Base-by-base conservation (phyloP, 257 asterid species). In the Nicotiana attenuata region DNA sequence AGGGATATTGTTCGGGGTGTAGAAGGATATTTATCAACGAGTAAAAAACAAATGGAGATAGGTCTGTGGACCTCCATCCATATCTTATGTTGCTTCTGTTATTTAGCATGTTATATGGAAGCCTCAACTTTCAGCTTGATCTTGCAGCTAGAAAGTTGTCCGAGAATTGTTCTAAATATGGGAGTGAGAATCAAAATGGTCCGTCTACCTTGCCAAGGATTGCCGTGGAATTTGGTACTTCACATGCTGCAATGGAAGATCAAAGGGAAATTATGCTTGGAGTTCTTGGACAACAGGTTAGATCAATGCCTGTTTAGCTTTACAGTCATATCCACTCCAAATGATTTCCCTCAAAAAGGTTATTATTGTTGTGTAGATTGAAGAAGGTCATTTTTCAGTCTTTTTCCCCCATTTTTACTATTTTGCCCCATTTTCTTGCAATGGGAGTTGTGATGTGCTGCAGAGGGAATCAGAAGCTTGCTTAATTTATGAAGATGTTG, bases 121-220 rank as follows among this genome's bases (percentile, higher is more conserved):
- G 55, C 80, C 80, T 90, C 77, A 20, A 77, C 73, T 82, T 81
- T 90, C 79, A 20, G 76, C 80, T 87, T 83, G 85, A 82, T 60
- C 64, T 81, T 91, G 90, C 88, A 94, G 99, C 88, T 87, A 91
- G 90, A 86, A 96, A 77, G 88, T 83, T 96, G 89, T 98, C 96
- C 24, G 98, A 96, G 88, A 97, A 89, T 87, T 92, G 97, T 86
- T 92, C 93, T 90, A 94, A 92, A 87, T 96, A 91, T 59, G 99
- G 97, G 67, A 89, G 90, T 68, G 97, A 94, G 82, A 89, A 92
- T 87, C 97, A 91, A 88, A 93, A 91, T 83, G 89, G 92, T 41
- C 87, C 82, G 82, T 82, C 87, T 84, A 82, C 87, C 77, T 94
- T 94, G 87, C 92, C 97, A 33, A 90, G 84, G 89, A 90, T 89